Conservation (phyloP, 2,329 filamentous ascomycete genomes). For the Ceratocystis alfenasii region DNA sequence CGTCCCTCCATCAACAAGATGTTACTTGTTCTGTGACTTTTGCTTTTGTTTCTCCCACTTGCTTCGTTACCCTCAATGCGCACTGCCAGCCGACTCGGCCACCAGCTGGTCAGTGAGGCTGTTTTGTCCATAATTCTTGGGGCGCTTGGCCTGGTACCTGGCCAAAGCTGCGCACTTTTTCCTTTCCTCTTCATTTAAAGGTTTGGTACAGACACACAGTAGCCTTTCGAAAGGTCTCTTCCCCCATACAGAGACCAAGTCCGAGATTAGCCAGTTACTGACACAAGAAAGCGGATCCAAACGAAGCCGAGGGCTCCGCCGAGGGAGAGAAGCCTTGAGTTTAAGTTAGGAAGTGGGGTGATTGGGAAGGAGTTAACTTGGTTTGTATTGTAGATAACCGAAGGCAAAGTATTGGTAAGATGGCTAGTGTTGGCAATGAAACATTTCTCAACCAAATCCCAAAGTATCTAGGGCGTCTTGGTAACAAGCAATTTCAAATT, state of each 20-base stretch:
- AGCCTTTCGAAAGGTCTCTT: neutral
- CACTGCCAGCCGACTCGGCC: slow-evolving; percentile 11
- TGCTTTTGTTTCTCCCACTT: neutral
- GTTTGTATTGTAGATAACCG: neutral
- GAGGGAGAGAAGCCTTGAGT: slow-evolving; percentile 1
- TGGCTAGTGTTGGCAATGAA: neutral
- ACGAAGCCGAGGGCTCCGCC: slow-evolving; percentile 4
- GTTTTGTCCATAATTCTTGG: neutral
- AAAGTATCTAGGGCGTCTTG: neutral
- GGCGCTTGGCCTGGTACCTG: neutral
- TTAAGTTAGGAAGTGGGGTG: neutral
- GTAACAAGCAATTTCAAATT: neutral
- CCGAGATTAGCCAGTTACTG: neutral
- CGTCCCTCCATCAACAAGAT: neutral
- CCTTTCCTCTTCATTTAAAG: slow-evolving; percentile 11
- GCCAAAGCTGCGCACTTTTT: slow-evolving; percentile 10
- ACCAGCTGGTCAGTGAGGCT: neutral
- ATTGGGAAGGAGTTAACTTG: neutral
- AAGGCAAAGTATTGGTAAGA: neutral
- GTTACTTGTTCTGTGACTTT: slow-evolving; percentile 2
- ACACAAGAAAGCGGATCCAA: neutral
- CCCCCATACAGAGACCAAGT: neutral
- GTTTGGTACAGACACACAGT: slow-evolving; percentile 1
- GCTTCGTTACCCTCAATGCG: neutral
- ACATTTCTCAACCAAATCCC: too few species aligned